phyloP scores from a whole-genome alignment of 257 asterid genomes.

The Lithospermum erythrorhizon region DNA sequence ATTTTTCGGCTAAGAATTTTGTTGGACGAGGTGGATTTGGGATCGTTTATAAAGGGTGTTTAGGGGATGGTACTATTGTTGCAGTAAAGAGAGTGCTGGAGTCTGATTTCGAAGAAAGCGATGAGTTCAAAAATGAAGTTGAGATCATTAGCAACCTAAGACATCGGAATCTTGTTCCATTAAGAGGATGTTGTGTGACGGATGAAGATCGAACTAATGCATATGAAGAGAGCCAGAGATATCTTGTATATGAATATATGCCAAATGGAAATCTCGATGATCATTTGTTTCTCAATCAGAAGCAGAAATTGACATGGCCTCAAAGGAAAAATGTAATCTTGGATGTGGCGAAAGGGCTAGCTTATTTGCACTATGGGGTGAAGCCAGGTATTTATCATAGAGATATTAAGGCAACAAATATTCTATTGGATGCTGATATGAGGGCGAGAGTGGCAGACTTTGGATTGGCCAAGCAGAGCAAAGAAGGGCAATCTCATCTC shows the following conservation, averaged over 20 bases:
- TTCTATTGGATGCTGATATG: slow-evolving; percentile 66
- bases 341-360: slow-evolving; percentile 75
- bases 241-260: slow-evolving; percentile 84
- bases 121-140: slow-evolving; percentile 82
- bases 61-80: slow-evolving; percentile 58
- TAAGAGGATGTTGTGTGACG: slow-evolving; percentile 76
- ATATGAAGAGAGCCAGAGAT: slow-evolving; percentile 38
- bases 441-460: slow-evolving; percentile 91
- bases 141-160: slow-evolving; percentile 84
- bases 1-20: slow-evolving; percentile 51
- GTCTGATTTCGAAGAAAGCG: slow-evolving; percentile 63
- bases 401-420: slow-evolving; percentile 80
- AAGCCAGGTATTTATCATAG: slow-evolving; percentile 78
- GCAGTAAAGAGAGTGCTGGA: slow-evolving; percentile 72
- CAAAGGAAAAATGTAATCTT: slow-evolving; percentile 61
- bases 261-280: slow-evolving; percentile 82
- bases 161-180: slow-evolving; percentile 82
- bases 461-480: slow-evolving; percentile 61
- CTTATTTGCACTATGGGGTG: slow-evolving; percentile 74
- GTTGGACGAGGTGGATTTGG: slow-evolving; percentile 91
- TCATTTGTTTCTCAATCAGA: slow-evolving; percentile 36
- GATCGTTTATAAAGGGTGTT: slow-evolving; percentile 57
- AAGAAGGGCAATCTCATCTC: slow-evolving; percentile 80
- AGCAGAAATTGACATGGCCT: slow-evolving; percentile 57
- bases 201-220: slow-evolving; percentile 24